Base-by-base conservation (phyloP, 108 stramenopile genomes). In the Cyclotella atomus region DNA sequence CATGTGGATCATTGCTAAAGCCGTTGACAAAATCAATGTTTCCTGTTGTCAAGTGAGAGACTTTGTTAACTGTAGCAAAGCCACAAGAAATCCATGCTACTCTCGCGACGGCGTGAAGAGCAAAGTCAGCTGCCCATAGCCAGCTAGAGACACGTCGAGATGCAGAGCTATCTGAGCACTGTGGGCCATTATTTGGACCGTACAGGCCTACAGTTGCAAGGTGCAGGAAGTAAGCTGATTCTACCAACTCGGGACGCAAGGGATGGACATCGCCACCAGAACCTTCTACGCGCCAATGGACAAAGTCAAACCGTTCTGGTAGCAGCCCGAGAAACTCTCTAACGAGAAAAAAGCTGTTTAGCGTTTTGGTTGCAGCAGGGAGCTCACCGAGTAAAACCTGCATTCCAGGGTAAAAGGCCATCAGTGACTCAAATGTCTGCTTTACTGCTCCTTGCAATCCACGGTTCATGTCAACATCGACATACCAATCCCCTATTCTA, bases 321-420 rank as follows among this genome's bases (percentile, higher is more conserved):
- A 96, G 57, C 64, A 95, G 88, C 24, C 91, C 91, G 0, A 91
- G 83, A 44, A 85, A 84, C 46, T 88, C 87, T 75, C 92, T 57
- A 15, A 93, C 93, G 19, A 84, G 47, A 64, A 88, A 93, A 54
- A 96, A 94, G 24, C 85, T 86, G 56, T 96, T 96, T 3, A 94
- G 45, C 19, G 93, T 82, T 60, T 87, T 78, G 2, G 95, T 87
- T 0, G 96, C 91, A 14, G 91, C 87, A 14, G 68, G 54, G 3
- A 91, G 47, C 45, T 96, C 92, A 7, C 98, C 98, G 1, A 97
- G 53, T 20, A 95, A 76, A 8, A 88, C 76, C 71, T 97, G 97
- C 86, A 98, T 74, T 8, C 98, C 98, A 0, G 98, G 98, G 75
- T 93, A 96, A 76, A 98, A 98, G 9, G 97, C 93, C 85, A 92